Evolutionary conservation across 1,284 basidiomycete genomes (phyloP), one percentile per base, ranked within the genome.

Genomic region (Tremellales sp.): DNA sequence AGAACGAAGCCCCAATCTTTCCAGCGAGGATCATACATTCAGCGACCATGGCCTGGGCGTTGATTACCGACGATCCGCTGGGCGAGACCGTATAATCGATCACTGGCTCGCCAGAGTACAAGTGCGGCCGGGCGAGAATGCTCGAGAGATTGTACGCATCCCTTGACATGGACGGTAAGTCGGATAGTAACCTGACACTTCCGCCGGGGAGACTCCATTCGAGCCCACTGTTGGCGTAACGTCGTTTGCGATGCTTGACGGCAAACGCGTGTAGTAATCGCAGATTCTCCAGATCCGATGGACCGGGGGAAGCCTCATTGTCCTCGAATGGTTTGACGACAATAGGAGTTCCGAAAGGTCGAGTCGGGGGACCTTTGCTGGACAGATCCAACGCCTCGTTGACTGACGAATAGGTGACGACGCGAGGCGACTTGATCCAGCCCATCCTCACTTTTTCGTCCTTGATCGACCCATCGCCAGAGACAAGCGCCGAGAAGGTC

Each of bases 21-120:
- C 84, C 84, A 0, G 89, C 90, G 11, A 87, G 67, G 59, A 92
- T 85, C 87, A 94, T 94, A 62, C 81, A 77, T 70, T 97, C 91
- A 0, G 84, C 78, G 5, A 98, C 83, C 42, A 91, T 67, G 35
- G 68, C 12, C 39, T 46, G 24, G 45, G 22, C 19, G n/a, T 23
- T 22, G 13, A 22, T 23, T 15, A 48, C 47, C 29, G 23, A 43
- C 19, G 49, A 25, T n/a, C 25, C 23, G 10, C 13, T 15, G 2
- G 39, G 23, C 3, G 42, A 22, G 21, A 83, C 76, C 8, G 64
- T 65, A 60, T 83, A 86, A 23, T 68, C 61, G 6, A 84, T 58
- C 10, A 75, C 54, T 0, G 87, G 86, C 62, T 82, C 82, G 0
- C 85, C 84, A 26, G 75, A 65, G 68, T 78, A 85, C 23, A 74